Evolutionary conservation across 1,284 basidiomycete species (phyloP), one percentile per base, ranked within the genome.

Genomic region (Cryptococcus hybrid): DNA sequence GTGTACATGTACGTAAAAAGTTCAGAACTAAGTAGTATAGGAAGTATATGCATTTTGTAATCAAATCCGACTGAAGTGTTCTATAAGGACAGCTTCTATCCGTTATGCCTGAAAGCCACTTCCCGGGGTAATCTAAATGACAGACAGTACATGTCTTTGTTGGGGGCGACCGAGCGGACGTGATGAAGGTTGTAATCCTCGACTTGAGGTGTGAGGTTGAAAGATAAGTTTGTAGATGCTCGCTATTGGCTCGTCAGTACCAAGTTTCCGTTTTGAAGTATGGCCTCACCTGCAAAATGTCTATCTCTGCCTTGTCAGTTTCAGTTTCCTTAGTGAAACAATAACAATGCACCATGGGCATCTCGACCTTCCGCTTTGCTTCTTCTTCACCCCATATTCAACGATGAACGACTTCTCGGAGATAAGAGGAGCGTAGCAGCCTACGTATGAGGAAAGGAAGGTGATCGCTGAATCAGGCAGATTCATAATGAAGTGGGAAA

Each of bases 141-240:
- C 54, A 99, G 84, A 78, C 96, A 96, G 78, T 96, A 99, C 96
- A 99, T 99, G 69, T 95, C 89, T 80, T 99, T 99, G 79, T 87
- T 91, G 3, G 96, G 96, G 2, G 95, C 93, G 7, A 99, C 95
- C 11, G 88, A 88, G 51, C 96, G 85, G 38, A 99, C 95, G 64
- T 87, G 83, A 69, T 92, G 88, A 11, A 94, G 77, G 37, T 74
- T 53, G 58, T 79, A 79, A 4, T 75, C 78, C 1, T 77, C 75
- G 36, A 83, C 78, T n/a, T 84, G 82, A 12, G 80, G 78, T 8
- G 79, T 79, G 59, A 94, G 69, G 34, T 78, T 57, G 65, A 81
- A 74, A 37, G 86, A 88, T 35, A 97, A 79, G 62, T 81, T 82
- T 50, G 83, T 81, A 65, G 86, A 86, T 6, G 89, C 90, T 65